Conservation (phyloP, 2,329 filamentous ascomycete genomes). For the Colletotrichum tofieldiae region DNA sequence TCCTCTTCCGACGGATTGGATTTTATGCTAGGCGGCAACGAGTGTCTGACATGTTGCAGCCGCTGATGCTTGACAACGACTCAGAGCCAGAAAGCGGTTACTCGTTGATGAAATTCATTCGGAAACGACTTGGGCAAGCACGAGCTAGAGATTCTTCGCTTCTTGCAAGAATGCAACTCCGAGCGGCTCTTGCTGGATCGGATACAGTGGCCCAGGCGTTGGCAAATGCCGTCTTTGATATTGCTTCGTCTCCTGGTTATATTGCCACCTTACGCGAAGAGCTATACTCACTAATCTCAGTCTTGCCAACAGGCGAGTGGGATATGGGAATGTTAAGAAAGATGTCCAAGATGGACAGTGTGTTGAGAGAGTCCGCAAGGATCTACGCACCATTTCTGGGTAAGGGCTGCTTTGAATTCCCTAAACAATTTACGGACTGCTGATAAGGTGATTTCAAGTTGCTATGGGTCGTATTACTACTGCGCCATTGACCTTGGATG, state of each 20-base stretch:
- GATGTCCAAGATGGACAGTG: constrained; percentile 26
- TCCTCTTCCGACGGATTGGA: constrained; percentile 13
- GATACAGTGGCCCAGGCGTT: constrained; percentile 25
- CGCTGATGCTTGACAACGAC: neutral
- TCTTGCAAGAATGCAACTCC: constrained; percentile 7
- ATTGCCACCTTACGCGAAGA: neutral
- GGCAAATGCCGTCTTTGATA: constrained; percentile 22
- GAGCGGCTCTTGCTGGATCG: constrained; percentile 16
- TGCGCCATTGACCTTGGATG: constrained; percentile 5
- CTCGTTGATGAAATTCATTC: constrained; percentile 2
- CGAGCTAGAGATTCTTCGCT: neutral
- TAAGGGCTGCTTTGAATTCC: neutral
- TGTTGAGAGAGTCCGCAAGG: constrained; percentile 18
- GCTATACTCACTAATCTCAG: neutral
- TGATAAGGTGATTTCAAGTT: neutral
- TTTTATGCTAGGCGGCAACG: constrained; percentile 5
- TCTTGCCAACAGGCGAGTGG: neutral
- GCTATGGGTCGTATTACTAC: constrained; percentile 27
- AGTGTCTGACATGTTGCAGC: neutral
- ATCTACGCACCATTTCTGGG: constrained; percentile 13
- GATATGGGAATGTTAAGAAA: constrained; percentile 22
- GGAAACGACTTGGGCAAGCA: neutral
- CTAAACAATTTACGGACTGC: accelerated
- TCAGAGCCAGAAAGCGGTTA: neutral
- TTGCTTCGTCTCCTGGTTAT: constrained; percentile 3